Conservation (phyloP, 2,329 filamentous ascomycete species). For the Eurotiales sp. region DNA sequence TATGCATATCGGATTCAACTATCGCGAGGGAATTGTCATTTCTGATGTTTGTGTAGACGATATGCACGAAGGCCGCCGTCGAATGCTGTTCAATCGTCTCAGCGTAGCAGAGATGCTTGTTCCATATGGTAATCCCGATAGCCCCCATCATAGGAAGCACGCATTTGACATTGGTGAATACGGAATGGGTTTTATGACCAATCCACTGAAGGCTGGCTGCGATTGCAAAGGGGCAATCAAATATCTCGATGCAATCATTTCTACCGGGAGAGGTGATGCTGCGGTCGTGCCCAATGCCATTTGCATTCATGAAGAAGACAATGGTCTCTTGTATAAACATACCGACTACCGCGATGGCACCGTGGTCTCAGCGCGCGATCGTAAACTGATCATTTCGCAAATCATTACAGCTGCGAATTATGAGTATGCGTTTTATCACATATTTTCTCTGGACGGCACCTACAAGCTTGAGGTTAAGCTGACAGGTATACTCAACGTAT, state of each 20-base stretch:
- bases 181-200: slow-evolving; percentile 47
- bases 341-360: slow-evolving; percentile 63
- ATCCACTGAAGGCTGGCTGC: slow-evolving; percentile 43
- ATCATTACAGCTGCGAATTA: slow-evolving; percentile 68
- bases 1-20: slow-evolving; percentile 91
- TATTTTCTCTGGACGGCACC: slow-evolving; percentile 61
- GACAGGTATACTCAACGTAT: slow-evolving; percentile 62
- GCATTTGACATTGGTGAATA: slow-evolving; percentile 47
- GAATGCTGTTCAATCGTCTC: slow-evolving; percentile 68
- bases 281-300: slow-evolving; percentile 57
- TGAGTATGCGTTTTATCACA: slow-evolving; percentile 64
- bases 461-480: slow-evolving; percentile 61
- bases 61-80: slow-evolving; percentile 58
- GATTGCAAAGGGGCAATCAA: slow-evolving; percentile 84
- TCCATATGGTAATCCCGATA: slow-evolving; percentile 57
- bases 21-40: slow-evolving; percentile 83
- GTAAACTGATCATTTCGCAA: slow-evolving; percentile 63
- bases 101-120: slow-evolving; percentile 93
- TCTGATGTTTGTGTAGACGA: slow-evolving; percentile 77
- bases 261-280: slow-evolving; percentile 50
- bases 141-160: slow-evolving; percentile 46
- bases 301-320: slow-evolving; percentile 67
- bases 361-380: slow-evolving; percentile 60
- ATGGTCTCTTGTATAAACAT: slow-evolving; percentile 67
- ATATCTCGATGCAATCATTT: slow-evolving; percentile 54